phyloP scores from a whole-genome alignment of 73 alveolate species.

The Paraurostyla sp. region DNA sequence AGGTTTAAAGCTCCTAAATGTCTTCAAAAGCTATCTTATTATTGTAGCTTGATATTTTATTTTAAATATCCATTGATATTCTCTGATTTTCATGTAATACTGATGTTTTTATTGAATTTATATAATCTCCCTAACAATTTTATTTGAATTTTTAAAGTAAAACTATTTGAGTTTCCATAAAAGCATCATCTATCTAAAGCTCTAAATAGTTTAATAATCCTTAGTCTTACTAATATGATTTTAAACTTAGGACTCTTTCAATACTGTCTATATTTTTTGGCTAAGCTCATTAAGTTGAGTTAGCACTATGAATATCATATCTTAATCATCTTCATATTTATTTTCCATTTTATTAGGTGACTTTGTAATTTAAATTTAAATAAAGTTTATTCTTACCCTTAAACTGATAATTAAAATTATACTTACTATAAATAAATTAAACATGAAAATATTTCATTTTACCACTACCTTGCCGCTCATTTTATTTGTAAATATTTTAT shows the following conservation, averaged over 20 bases:
- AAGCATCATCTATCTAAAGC: not conserved
- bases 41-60: not conserved
- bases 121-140: not conserved
- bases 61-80: not conserved
- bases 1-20: not conserved
- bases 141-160: not conserved
- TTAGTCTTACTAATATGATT: not conserved
- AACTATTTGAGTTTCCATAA: not conserved
- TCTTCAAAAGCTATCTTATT: not conserved
- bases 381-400: not conserved
- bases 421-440: not conserved
- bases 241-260: not conserved
- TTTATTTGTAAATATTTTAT: too few species aligned
- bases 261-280: not conserved
- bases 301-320: not conserved
- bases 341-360: not conserved
- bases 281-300: not conserved
- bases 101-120: not conserved
- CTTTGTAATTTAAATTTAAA: not conserved
- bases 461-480: not conserved
- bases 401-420: too few species aligned
- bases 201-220: not conserved
- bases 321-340: not conserved
- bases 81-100: conserved; percentile 2
- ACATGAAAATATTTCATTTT: not conserved